Base-by-base conservation (phyloP, 805 yeast genomes). In the Kodamaea sagamina region DNA sequence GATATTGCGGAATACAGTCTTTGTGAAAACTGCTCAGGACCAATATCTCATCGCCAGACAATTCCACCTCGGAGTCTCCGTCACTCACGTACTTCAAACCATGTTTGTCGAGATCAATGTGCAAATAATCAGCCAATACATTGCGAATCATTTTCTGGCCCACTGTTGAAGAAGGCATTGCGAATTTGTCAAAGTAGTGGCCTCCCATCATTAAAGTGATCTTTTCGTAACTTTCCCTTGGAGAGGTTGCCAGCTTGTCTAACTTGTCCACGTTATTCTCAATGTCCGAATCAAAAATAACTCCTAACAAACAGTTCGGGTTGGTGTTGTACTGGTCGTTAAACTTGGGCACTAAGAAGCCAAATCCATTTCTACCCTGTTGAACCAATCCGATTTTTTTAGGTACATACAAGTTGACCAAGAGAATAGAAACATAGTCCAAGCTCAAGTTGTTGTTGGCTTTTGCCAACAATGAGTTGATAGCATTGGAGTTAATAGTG, bases 121-220 rank as follows among this genome's bases (percentile, higher is more conserved):
- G 47, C 41, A 66, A 53, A 10, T 58, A 59, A 3, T 57, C 43
- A 22, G 46, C 32, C 26, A 71, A 47, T 4, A 61, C 55, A 8
- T 57, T 48, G 26, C 59, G 58, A 6, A 63, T 55, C 13, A 64
- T 61, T 32, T 53, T 55, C 10, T 67, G 32, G 31, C 58, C 58
- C 4, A 62, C 38, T 6, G 43, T 41, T 8, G 53, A 18, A 0
- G 73, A 63, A 1, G 75, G 74, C 8, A 66, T 48, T 3, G 59
- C 61, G 11, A 54, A 39, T 6, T 58, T 43, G 18, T 65, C 59
- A 39, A 63, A 66, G 24, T 59, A 72, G 54, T 85, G 87, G 0
- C 97, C 97, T 4, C 97, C 97, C 52, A 89, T 66, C 97, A 92
- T 92, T 18, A 88, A 75, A 0, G 99, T 93, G 43, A 90, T 58